Evolutionary conservation across 305 asterid species (phyloP).

Genomic region (Fraxinus baroniana): DNA sequence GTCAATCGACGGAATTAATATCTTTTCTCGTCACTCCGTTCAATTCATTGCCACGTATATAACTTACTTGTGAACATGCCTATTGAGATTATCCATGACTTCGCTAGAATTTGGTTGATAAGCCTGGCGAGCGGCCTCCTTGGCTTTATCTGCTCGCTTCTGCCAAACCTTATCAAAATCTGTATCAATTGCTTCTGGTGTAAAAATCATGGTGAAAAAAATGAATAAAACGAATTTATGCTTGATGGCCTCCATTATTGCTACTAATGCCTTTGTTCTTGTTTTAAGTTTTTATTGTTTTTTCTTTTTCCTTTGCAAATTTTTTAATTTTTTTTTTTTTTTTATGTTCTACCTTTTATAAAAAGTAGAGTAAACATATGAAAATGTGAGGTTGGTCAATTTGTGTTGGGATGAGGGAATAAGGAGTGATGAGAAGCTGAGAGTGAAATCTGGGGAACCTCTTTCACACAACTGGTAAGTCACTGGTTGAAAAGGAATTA

Average conservation of each 20-base stretch:
- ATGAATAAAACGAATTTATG: conserved; percentile 23
- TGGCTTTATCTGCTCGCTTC: conserved; percentile 37
- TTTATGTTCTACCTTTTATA: not conserved
- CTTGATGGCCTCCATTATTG: conserved; percentile 32
- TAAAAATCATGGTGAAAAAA: conserved; percentile 13
- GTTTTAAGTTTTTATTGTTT: not conserved
- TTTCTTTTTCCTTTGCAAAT: not conserved
- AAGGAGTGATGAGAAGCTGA: conserved; percentile 25
- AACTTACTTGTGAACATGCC: conserved; percentile 39
- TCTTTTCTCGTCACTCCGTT: not conserved
- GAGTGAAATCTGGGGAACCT: conserved; percentile 29
- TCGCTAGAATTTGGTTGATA: conserved; percentile 42
- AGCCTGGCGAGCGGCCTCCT: conserved; percentile 38
- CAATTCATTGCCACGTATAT: not conserved
- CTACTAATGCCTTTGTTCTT: not conserved
- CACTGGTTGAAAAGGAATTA: not conserved
- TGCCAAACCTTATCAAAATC: conserved; percentile 33
- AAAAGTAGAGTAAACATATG: not conserved
- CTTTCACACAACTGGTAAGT: not conserved
- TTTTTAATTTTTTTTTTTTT: not conserved
- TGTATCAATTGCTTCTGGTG: conserved; percentile 20
- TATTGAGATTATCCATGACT: conserved; percentile 34
- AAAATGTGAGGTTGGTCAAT: not conserved
- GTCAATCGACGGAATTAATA: not conserved
- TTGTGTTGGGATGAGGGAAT: not conserved